Evolutionary conservation across 2,329 filamentous ascomycete genomes (phyloP).

Genomic region (Exophiala spinifera): DNA sequence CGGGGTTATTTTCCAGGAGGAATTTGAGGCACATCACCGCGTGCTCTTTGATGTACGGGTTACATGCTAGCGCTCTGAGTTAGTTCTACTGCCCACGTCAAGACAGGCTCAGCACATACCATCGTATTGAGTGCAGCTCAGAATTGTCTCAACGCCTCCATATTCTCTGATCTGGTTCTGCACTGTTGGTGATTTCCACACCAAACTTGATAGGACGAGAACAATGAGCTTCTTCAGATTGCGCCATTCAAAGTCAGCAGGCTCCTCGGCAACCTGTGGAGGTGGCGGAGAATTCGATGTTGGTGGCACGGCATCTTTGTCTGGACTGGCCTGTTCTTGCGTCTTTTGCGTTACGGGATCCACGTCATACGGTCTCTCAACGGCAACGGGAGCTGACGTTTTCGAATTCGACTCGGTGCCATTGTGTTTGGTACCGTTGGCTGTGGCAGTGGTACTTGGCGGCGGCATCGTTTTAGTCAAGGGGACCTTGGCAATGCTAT

Average conservation of each 20-base stretch:
- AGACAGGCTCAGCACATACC: slow-evolving; percentile 53
- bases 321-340: background rate
- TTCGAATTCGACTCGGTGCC: slow-evolving; percentile 23
- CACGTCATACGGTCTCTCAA: slow-evolving; percentile 65
- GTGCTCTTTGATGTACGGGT: slow-evolving; percentile 89
- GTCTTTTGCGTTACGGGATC: slow-evolving; percentile 2
- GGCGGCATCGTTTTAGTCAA: slow-evolving; percentile 28
- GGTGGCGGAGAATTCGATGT: slow-evolving; percentile 44
- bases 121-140: slow-evolving; percentile 86
- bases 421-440: slow-evolving; percentile 11
- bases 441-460: background rate
- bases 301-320: slow-evolving; percentile 26
- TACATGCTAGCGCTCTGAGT: slow-evolving; percentile 40
- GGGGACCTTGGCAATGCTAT: slow-evolving; percentile 76
- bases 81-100: background rate
- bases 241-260: slow-evolving; percentile 66
- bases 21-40: slow-evolving; percentile 86
- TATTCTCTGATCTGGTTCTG: slow-evolving; percentile 84
- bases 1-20: slow-evolving; percentile 50
- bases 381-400: slow-evolving; percentile 45
- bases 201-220: slow-evolving; percentile 80
- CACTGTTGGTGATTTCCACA: slow-evolving; percentile 81
- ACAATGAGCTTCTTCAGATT: slow-evolving; percentile 93
- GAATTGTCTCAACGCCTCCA: slow-evolving; percentile 79
- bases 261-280: slow-evolving; percentile 56